Base-by-base conservation (phyloP, 495 filamentous ascomycete species). In the Neurospora sp. region DNA sequence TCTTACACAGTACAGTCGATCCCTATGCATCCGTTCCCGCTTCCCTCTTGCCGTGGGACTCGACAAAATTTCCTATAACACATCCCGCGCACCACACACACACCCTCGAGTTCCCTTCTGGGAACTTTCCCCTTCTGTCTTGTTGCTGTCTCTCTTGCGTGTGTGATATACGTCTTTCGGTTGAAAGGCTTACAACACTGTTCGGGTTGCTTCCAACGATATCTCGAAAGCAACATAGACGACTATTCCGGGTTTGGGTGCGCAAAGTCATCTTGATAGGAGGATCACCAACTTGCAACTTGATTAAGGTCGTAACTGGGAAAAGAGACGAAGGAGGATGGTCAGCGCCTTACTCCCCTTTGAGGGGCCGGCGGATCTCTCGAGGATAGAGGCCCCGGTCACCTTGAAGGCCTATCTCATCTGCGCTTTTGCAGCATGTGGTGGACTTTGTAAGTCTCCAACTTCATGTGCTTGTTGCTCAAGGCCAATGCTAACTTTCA, bases 341-440 rank as follows among this genome's bases (percentile, higher is more conserved):
- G 70, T 44, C 22, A 53, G 70, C 74, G 69, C 75, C 65, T 73
- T 70, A 22, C 72, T 74, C 68, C 75, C 79, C 59, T 70, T 79
- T 65, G 37, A 70, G 73, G 80, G 81, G 48, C 82, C 82, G 39
- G 72, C 78, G 76, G 85, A 89, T 74, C 78, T 83, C 40, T 79
- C 81, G 44, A 83, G 84, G 70, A 84, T 90, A 76, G 89, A 91
- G 76, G 88, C 89, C n/a, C 89, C 89, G 20, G 87, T 90, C 48
- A 90, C 89, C 41, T 39, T 86, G 70, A 89, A 89, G 83, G 88
- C 89, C 14, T 91, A 92, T 75, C 78, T 90, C 35, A 86, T 92
- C 79, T 90, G 88, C 75, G 88, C 86, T 53, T 91, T 91, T 77
- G 87, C 89, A 40, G 84, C 89, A 27, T 90, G 90, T 78, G 89